A percentile compares a stretch with the other conserved stretches of the same genome.
Evolutionary conservation across 2,329 filamentous ascomycete genomes (phyloP).

Genomic region (Aureobasidium leucospermi): DNA sequence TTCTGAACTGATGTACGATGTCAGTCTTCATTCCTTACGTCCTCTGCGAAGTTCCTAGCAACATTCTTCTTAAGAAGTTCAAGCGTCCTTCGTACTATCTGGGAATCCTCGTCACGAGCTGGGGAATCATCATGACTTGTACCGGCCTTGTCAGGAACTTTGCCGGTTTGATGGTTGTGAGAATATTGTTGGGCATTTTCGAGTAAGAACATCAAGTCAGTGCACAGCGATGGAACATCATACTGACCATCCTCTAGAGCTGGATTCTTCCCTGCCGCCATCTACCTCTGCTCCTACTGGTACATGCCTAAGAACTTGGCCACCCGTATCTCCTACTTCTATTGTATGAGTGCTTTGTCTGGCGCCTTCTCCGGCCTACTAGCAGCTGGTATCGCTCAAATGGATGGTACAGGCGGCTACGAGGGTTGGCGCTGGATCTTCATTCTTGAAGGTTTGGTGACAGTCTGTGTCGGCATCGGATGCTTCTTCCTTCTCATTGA

Average conservation of each 20-base stretch:
- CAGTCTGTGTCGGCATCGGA: constrained; percentile 45
- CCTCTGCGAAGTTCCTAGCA: constrained; percentile 18
- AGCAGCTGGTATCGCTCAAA: constrained; percentile 27
- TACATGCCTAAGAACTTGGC: constrained; percentile 18
- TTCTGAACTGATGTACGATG: background rate
- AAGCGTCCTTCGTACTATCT: constrained; percentile 23
- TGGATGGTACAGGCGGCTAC: constrained; percentile 36
- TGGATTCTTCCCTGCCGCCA: background rate
- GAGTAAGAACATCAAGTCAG: constrained; percentile 43
- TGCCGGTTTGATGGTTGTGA: constrained; percentile 24
- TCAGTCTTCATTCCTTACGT: background rate
- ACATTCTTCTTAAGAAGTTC: constrained; percentile 18
- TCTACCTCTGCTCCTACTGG: constrained; percentile 17
- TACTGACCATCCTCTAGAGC: background rate
- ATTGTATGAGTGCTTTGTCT: constrained; percentile 19
- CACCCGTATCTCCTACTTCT: constrained; percentile 20
- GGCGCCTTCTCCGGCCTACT: constrained; percentile 22
- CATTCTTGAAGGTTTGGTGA: constrained; percentile 49
- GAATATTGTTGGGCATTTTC: constrained; percentile 60
- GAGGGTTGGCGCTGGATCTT: constrained; percentile 39
- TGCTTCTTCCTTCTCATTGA: constrained; percentile 50
- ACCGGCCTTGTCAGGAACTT: constrained; percentile 23
- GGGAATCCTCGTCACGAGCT: constrained; percentile 20
- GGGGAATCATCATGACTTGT: constrained; percentile 23
- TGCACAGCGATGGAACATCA: background rate